A percentile compares a stretch with the other conserved stretches of the same genome.
Conservation (phyloP, 148 eudicot genomes). For the Persicaria maculosa region DNA sequence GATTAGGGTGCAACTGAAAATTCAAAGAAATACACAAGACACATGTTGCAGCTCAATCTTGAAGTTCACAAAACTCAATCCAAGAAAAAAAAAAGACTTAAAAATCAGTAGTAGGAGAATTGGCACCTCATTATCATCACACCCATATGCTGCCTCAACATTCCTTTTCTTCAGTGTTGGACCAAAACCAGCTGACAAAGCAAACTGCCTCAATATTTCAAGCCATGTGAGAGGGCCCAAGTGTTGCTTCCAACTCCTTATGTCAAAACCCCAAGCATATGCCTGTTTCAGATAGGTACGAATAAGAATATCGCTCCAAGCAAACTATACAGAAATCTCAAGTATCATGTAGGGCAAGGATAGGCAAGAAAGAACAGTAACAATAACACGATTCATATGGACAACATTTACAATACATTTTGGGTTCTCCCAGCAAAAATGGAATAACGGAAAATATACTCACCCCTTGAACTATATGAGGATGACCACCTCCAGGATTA, state of each 20-base stretch:
- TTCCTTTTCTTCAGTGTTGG: conserved; percentile 71
- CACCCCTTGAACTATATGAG: conserved; percentile 96
- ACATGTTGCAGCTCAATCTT: neutral
- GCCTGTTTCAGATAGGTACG: conserved; percentile 44
- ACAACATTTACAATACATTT: neutral
- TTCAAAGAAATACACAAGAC: neutral
- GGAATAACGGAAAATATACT: neutral
- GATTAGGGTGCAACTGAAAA: neutral
- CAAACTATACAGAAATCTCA: neutral
- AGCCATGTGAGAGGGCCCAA: conserved; percentile 83
- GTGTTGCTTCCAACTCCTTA: conserved; percentile 79
- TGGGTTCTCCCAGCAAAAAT: neutral
- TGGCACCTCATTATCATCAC: conserved; percentile 68
- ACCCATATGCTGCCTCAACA: conserved; percentile 42
- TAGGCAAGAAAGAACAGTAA: neutral
- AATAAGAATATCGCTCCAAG: neutral
- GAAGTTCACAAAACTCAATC: neutral
- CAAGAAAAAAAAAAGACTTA: no score
- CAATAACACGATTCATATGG: neutral
- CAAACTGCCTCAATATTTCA: conserved; percentile 81
- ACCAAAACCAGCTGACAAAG: conserved; percentile 84
- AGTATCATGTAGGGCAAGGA: neutral
- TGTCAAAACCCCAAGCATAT: conserved; percentile 91
- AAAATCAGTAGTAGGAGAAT: neutral
- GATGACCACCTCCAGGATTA: conserved; percentile 86